Evolutionary conservation across 1,284 basidiomycete genomes (phyloP), one percentile per base, ranked within the genome.

Genomic region (Apiotrichum gamsii): DNA sequence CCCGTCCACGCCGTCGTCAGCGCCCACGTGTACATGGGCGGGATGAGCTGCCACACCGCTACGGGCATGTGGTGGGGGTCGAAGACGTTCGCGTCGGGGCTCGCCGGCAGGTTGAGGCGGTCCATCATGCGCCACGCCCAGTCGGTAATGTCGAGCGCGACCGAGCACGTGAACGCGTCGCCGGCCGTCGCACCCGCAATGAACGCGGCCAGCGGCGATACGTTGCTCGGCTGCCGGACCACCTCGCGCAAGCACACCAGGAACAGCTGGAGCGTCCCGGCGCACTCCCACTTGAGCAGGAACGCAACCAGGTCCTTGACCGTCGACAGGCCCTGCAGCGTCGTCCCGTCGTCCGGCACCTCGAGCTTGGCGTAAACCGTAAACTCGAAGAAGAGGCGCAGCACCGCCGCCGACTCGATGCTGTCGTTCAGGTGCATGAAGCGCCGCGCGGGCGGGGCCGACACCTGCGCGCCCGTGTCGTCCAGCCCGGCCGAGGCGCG

Each of bases 41-140:
- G 52, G 20, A 54, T 51, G 39, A 54, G 45, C 45, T 47, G 45
- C 52, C 52, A 54, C 8, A 51, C 46, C 2, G 41, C 35, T 13
- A 51, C 46, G 15, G 52, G 52, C 52, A 54, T 54, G 33, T 49
- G 43, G 37, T 53, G 51, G n/a, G 51, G 51, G 37, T 53, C 47
- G 24, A 53, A 53, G 11, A 53, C 51, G 37, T 53, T 53, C 1
- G 51, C 51, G 32, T 36, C 39, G 3, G 39, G 40, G 8, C 25
- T 32, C 0, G 43, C 51, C 0, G 32, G 32, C 8, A 43, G 39
- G 18, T 45, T 37, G 18, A 43, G 36, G 15, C 21, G 21, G 43
- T 50, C 43, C 51, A 53, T 53, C 47, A 49, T 49, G 40, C 47
- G 36, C 51, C 51, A 53, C 15, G 32, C 43, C 51, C 51, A 53